Percentiles rank a stretch among this genome's conserved stretches.
These are phyloP conservation scores for Clavulina sp. DNA, from an alignment of 768 basidiomycete species.

Conservation along the genomic window DNA sequence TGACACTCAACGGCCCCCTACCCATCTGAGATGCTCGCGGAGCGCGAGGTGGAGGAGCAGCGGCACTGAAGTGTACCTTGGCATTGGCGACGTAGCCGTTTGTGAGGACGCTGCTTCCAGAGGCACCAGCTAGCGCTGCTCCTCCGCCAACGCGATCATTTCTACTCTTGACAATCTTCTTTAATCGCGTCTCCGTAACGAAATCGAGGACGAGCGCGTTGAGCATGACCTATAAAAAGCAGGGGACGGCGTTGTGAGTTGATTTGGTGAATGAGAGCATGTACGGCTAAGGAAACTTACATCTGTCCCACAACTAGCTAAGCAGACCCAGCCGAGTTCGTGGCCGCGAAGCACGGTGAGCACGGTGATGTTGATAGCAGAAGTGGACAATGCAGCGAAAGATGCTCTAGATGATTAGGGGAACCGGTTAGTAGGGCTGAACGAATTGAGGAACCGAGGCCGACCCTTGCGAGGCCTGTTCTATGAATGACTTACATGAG, in stretches of 20 bases:
- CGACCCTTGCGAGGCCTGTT: too few species aligned
- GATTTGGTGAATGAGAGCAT: neutral
- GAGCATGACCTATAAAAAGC: conserved; percentile 32
- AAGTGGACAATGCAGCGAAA: conserved; percentile 29
- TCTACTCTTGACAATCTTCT: neutral
- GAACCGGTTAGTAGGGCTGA: neutral
- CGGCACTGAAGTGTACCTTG: too few species aligned
- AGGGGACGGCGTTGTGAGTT: neutral
- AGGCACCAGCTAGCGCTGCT: too few species aligned
- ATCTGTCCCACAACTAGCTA: conserved; percentile 25
- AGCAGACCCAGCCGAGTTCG: conserved; percentile 33
- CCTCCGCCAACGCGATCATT: neutral
- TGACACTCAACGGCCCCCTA: too few species aligned
- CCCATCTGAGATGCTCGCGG: too few species aligned
- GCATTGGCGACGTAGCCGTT: too few species aligned
- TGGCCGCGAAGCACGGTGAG: conserved; percentile 29
- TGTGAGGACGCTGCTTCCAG: too few species aligned
- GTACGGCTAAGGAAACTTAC: conserved; percentile 12
- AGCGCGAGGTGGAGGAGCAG: too few species aligned
- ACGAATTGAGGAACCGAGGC: neutral
- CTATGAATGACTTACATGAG: conserved; percentile 20
- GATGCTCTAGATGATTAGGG: conserved; percentile 23
- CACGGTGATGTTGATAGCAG: conserved; percentile 29
- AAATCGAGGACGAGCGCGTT: conserved; percentile 32
- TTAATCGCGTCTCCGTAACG: conserved; percentile 19